Conservation (phyloP, 352 stramenopile species). For the Globisporangium perplexum region DNA sequence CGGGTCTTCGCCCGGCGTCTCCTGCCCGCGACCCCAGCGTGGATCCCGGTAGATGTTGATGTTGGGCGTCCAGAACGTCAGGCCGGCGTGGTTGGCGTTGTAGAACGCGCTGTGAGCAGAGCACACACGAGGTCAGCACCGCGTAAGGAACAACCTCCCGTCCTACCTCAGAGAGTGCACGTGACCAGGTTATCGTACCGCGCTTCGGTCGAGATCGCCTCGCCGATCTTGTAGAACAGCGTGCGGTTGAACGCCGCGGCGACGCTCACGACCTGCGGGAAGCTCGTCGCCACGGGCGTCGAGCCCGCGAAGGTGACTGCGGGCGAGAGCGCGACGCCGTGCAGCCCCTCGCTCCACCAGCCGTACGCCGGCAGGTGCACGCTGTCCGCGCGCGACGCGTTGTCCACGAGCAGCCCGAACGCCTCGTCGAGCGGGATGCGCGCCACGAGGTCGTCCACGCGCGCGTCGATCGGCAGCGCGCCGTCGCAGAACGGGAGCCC, state of each 20-base stretch:
- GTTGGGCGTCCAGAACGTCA: constrained; percentile 92
- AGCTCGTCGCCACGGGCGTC: constrained; percentile 79
- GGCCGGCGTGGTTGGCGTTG: constrained; percentile 62
- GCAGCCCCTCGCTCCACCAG: constrained; percentile 89
- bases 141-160: too few species aligned
- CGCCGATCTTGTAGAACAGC: constrained; percentile 72
- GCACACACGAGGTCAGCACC: background rate
- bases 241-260: constrained; percentile 84
- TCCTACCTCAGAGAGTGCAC: too few species aligned
- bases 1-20: constrained; percentile 90
- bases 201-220: constrained; percentile 79
- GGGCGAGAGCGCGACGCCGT: constrained; percentile 74
- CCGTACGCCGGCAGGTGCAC: constrained; percentile 62
- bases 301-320: constrained; percentile 47
- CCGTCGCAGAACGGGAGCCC: constrained; percentile 66
- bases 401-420: constrained; percentile 62
- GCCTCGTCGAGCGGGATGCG: constrained; percentile 66
- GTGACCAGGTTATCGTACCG: too few species aligned
- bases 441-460: constrained; percentile 62
- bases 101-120: constrained; percentile 45
- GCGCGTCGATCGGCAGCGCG: constrained; percentile 33
- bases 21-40: constrained; percentile 88
- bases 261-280: constrained; percentile 80
- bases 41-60: constrained; percentile 93
- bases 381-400: constrained; percentile 23